Base-by-base conservation (phyloP, 1,284 basidiomycete species). In the Apiotrichum domesticum region DNA sequence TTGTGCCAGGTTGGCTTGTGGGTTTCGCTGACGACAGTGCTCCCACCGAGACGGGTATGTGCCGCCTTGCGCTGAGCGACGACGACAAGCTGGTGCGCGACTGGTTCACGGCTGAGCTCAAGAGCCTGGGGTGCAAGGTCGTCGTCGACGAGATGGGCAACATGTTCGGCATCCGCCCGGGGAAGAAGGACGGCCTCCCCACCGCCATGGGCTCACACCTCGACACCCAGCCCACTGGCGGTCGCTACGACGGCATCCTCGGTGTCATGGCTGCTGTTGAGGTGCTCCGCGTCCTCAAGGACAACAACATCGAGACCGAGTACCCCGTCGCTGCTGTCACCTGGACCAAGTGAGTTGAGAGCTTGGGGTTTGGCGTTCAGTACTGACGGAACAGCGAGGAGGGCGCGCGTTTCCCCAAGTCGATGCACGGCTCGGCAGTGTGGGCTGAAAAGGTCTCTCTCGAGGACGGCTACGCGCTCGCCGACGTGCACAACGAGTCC, bases 121-220 rank as follows among this genome's bases (percentile, higher is more conserved):
- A 66, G 54, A 54, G 61, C 40, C 64, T 74, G 2, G 71, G 70
- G 1, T 73, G 71, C 59, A 43, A 44, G 4, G 68, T 73, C 33
- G 63, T 60, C 8, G 57, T 67, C 44, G 66, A 68, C 53, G 40
- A 51, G 33, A 72, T 73, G 66, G 72, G 72, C 39, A 74, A 73
- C 66, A 70, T 73, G 58, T 74, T 72, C 47, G 64, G 63, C 40
- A 58, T 68, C 37, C 63, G 63, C 1, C 51, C 57, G 0, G 70
- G 70, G 33, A 59, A 55, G 48, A 53, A 57, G 35, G 48, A 56
- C 10, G 56, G 56, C 7, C 39, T 60, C 11, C 68, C 68, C 6
- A 65, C 64, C 14, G 68, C 65, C 1, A 67, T 70, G 61, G 68
- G 66, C 11, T 64, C 61, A 10, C 68, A 70, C 54, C 64, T 70